phyloP scores from a whole-genome alignment of 2,329 filamentous ascomycete species.

The Fonsecaea pugnacius region DNA sequence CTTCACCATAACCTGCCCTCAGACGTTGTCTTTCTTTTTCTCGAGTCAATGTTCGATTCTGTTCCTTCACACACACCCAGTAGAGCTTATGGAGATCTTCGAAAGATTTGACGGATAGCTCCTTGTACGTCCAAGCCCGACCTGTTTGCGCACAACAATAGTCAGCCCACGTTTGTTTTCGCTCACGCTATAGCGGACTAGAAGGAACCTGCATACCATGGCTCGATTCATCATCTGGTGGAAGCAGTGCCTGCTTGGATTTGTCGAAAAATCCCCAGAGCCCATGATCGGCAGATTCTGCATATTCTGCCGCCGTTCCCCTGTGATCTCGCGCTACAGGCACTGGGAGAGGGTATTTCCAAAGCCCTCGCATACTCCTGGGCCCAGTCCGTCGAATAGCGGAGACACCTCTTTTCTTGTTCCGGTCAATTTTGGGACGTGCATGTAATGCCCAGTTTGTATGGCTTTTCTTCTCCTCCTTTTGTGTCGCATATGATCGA shows the following conservation, averaged over 20 bases:
- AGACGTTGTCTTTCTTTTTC: slow-evolving; percentile 69
- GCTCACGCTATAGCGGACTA: not conserved
- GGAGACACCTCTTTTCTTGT: slow-evolving; percentile 79
- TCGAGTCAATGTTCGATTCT: slow-evolving; percentile 85
- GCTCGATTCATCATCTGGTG: slow-evolving; percentile 70
- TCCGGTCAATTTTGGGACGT: slow-evolving; percentile 66
- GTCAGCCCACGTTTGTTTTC: slow-evolving; percentile 5
- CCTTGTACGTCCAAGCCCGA: slow-evolving; percentile 79
- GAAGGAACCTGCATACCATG: slow-evolving; percentile 60
- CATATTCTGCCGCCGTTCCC: slow-evolving; percentile 54
- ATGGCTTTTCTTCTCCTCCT: slow-evolving; percentile 1
- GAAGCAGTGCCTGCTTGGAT: slow-evolving; percentile 68
- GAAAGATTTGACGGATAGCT: slow-evolving; percentile 88
- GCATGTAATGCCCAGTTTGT: slow-evolving; percentile 35
- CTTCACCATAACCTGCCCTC: slow-evolving; percentile 73
- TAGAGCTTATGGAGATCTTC: slow-evolving; percentile 89
- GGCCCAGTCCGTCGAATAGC: slow-evolving; percentile 77
- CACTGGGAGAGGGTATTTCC: slow-evolving; percentile 70
- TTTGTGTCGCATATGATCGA: slow-evolving; percentile 32
- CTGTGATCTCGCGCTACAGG: slow-evolving; percentile 61
- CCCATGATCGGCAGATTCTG: slow-evolving; percentile 74
- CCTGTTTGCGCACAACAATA: slow-evolving; percentile 50
- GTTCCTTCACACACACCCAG: slow-evolving; percentile 92
- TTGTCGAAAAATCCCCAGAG: slow-evolving; percentile 90
- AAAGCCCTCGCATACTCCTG: slow-evolving; percentile 73